Evolutionary conservation across 192 early-diverging fungal species (phyloP), one percentile per base, ranked within the genome.

Genomic region (Coemansia sp.): DNA sequence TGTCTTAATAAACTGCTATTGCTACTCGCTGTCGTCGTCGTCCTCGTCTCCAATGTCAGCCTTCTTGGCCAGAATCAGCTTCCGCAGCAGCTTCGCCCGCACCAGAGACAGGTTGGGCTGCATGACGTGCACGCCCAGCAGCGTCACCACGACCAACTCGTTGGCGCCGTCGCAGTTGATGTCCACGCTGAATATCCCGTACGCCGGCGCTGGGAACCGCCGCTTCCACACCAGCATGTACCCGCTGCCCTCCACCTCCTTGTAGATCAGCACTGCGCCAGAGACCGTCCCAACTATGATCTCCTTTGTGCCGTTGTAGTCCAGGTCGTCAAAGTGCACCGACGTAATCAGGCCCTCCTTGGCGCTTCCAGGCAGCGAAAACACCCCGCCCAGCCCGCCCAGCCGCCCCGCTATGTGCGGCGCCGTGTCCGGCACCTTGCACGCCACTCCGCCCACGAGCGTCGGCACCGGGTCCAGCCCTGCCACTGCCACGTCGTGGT

Each of bases 81-180:
- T 71, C 35, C 62, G 56, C 62, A 74, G 71, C 65, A 76, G 69
- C 59, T 69, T 70, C 13, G 68, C 77, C 8, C 74, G 78, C 9
- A 62, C 67, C 29, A 71, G 49, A 3, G 70, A 70, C 30, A 84
- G 50, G 50, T 84, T 77, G 5, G 82, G 77, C 74, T 84, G 82
- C 69, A 84, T 50, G 1, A 84, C 29, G 63, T 84, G 82, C 38
- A 84, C 71, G 3, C 82, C 82, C 7, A 70, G 62, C 68, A 84
- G 69, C 35, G 82, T 84, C n/a, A 80, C 74, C 35, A 84, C 82
- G 1, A 84, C 71, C 58, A 84, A 58, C 67, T 84, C 82, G 37
- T 74, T 76, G 62, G 65, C 74, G 4, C 82, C 82, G 59, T 84
- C 82, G 65, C 68, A 47, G 64, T 84, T 84, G 12, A 84, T 75